Conservation (phyloP, 2,329 filamentous ascomycete genomes). For the Aspergillus hiratsukae region DNA sequence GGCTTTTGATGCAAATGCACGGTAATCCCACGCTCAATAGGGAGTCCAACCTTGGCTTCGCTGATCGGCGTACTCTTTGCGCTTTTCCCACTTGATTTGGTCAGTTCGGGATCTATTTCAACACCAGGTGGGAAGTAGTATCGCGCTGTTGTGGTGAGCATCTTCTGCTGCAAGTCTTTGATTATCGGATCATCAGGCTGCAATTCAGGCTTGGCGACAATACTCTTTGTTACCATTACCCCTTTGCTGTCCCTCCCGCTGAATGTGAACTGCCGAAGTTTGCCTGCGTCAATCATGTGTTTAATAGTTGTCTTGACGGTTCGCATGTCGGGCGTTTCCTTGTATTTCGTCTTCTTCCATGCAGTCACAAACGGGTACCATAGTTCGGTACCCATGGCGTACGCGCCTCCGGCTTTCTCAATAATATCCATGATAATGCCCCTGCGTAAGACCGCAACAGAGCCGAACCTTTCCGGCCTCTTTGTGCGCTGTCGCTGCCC, state of each 20-base stretch:
- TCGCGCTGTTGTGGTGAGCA: slow-evolving; percentile 43
- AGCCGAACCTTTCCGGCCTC: slow-evolving; percentile 35
- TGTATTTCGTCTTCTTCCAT: slow-evolving; percentile 47
- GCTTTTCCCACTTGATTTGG: slow-evolving; percentile 21
- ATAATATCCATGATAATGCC: slow-evolving; percentile 54
- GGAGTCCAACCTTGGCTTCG: slow-evolving; percentile 18
- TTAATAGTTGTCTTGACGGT: slow-evolving; percentile 51
- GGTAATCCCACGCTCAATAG: slow-evolving; percentile 29
- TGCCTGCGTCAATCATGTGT: slow-evolving; percentile 46
- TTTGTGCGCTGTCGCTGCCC: slow-evolving; percentile 4
- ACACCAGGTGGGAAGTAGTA: slow-evolving; percentile 43
- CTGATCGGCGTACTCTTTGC: slow-evolving; percentile 1
- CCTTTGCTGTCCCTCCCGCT: slow-evolving; percentile 47
- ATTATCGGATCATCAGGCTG: slow-evolving; percentile 43
- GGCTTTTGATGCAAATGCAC: slow-evolving; percentile 37
- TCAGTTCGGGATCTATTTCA: slow-evolving; percentile 34
- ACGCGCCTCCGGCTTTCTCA: slow-evolving; percentile 51
- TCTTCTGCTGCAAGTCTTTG: slow-evolving; percentile 46
- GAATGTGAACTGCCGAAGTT: slow-evolving; percentile 51
- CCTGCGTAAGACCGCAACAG: slow-evolving; percentile 42
- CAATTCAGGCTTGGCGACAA: slow-evolving; percentile 48
- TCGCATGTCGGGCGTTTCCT: slow-evolving; percentile 47
- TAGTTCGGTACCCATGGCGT: slow-evolving; percentile 53
- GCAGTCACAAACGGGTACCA: slow-evolving; percentile 50
- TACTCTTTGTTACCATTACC: slow-evolving; percentile 45